A percentile compares a stretch with the other conserved stretches of the same genome.
Conservation (phyloP, 768 basidiomycete species). For the Tulasnella sp. region DNA sequence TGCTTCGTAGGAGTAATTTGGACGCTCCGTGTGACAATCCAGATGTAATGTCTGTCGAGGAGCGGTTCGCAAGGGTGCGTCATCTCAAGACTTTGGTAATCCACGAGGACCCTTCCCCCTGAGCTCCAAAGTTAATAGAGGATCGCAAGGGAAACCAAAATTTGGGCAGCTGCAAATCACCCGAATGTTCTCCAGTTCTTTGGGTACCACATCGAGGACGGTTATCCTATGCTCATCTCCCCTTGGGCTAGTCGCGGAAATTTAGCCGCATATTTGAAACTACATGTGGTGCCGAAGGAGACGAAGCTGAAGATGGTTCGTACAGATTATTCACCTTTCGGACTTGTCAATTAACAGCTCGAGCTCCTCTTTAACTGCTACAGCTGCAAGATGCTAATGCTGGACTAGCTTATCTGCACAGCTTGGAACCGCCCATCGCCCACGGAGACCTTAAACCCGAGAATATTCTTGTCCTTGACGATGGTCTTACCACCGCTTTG, state of each 20-base stretch:
- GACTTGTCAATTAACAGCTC: too few species aligned
- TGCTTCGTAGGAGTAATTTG: neutral
- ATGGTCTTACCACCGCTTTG: neutral
- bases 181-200: neutral
- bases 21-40: neutral
- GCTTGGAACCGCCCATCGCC: slow-evolving; percentile 21
- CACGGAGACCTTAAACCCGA: slow-evolving; percentile 32
- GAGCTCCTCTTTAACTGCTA: too few species aligned
- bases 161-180: neutral
- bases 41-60: neutral
- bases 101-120: neutral
- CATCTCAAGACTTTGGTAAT: neutral
- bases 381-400: slow-evolving; percentile 27
- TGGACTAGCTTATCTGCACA: slow-evolving; percentile 31
- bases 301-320: neutral
- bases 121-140: neutral
- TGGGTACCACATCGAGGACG: neutral
- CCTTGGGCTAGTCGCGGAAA: neutral
- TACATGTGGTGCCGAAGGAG: neutral
- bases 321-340: too few species aligned
- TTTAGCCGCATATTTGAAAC: neutral
- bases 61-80: neutral
- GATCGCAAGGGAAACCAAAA: neutral
- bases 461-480: slow-evolving; percentile 4
- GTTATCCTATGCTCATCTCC: neutral